Base-by-base conservation (phyloP, 228 moss, liverwort and hornwort genomes). In the Sphagnum fallax region DNA sequence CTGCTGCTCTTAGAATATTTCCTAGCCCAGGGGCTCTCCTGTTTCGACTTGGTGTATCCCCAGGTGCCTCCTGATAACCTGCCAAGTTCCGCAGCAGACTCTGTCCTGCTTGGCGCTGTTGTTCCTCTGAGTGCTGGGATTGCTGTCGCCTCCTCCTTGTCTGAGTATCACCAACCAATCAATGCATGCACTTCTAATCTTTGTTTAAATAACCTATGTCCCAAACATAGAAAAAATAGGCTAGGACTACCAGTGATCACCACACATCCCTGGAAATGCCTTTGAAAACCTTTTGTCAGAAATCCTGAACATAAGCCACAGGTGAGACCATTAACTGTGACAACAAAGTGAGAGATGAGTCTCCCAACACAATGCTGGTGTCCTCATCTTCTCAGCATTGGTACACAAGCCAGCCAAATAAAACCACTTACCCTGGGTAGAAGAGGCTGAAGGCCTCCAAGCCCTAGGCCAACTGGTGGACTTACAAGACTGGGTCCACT, bases 371-470 rank as follows among this genome's bases (percentile, higher is more conserved):
- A 32, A 32, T 2, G 32, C 2, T 32, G 32, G 32, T 32, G 32
- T 32, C 32, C 32, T 32, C 32, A 32, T 32, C 32, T 2, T 32
- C 3, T 32, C 32, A 32, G 32, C 32, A 32, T 32, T 32, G 32
- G 32, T 32, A 32, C 32, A 32, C 32, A 32, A 32, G 32, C 32
- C 32, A 32, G 55, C 55, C 55, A 55, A 55, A 55, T 8, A 55
- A 8, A 57, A 64, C 61, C 52, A 73, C 87, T 80, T 84, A 97
- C 97, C 93, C 93, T 91, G 69, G 88, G 50, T 73, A 88, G 80
- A 69, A 88, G 90, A 75, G 93, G 93, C 77, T 90, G 90, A 66
- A 98, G 88, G 59, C 87, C 90, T 61, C 93, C 93, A 76, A 91
- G 85, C 68, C 93, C 97, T 70, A 98, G 82, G 72, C 97, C 97